These are phyloP conservation scores for Ophiostoma himal-ulmi DNA, from an alignment of 2,329 filamentous ascomycete species.

Conservation along the genomic window DNA sequence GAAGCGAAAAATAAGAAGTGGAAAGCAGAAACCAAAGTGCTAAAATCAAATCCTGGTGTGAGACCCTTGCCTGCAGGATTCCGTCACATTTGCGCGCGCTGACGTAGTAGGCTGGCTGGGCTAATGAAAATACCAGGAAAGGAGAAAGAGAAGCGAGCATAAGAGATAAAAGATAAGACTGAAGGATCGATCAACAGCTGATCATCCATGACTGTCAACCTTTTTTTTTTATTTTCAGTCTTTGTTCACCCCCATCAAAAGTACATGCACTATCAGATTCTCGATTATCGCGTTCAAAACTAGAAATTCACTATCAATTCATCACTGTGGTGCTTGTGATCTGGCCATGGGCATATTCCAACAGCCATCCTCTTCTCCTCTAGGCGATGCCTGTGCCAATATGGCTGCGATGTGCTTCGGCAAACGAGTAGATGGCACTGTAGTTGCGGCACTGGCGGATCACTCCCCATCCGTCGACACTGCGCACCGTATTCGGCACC, in stretches of 20 bases:
- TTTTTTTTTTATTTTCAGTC: background rate
- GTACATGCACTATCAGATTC: background rate
- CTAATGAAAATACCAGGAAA: background rate
- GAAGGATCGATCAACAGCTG: background rate
- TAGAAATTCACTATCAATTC: background rate
- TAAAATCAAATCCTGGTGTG: background rate
- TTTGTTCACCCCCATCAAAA: background rate
- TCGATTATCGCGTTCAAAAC: background rate
- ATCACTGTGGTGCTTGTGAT: background rate
- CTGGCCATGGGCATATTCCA: background rate
- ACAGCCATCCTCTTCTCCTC: background rate
- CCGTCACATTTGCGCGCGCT: background rate
- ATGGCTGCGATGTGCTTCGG: background rate
- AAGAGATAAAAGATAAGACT: background rate
- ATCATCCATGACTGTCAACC: background rate
- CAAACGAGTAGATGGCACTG: background rate
- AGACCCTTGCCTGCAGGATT: background rate
- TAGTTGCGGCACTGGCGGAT: background rate
- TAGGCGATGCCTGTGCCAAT: background rate
- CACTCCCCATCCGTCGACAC: background rate
- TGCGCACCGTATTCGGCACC: background rate
- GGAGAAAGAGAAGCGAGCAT: background rate
- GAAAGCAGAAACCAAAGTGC: background rate
- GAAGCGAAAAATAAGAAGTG: background rate
- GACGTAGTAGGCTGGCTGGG: slow-evolving; percentile 8